Percentiles rank a stretch among this genome's conserved stretches.
These are phyloP conservation scores for Punica granatum DNA, from an alignment of 345 rosid genomes.

Conservation along the genomic window DNA sequence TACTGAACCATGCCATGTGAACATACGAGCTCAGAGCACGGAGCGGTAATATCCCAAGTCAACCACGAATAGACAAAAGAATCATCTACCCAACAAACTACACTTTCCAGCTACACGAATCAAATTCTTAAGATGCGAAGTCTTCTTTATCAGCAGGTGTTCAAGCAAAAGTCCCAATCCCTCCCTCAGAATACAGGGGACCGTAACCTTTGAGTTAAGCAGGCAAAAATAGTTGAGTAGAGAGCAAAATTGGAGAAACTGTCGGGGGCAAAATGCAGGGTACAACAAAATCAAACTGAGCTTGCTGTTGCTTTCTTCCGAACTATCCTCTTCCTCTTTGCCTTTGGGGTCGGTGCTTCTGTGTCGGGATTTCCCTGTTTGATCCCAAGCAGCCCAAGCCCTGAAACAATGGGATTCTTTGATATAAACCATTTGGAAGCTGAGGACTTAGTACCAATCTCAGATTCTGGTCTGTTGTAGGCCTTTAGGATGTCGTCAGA, in stretches of 20 bases:
- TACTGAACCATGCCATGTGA: neutral
- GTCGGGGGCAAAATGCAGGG: neutral
- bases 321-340: slow-evolving; percentile 65
- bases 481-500: slow-evolving; percentile 62
- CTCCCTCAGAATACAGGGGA: neutral
- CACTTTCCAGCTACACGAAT: neutral
- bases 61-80: neutral
- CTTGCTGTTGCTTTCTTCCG: slow-evolving; percentile 61
- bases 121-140: neutral
- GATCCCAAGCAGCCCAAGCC: slow-evolving; percentile 74
- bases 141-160: neutral
- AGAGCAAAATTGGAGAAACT: slow-evolving; percentile 6
- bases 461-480: slow-evolving; percentile 43
- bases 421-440: slow-evolving; percentile 26
- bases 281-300: slow-evolving; percentile 14
- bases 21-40: neutral
- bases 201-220: neutral
- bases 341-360: slow-evolving; percentile 49
- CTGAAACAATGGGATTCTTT: slow-evolving; percentile 63
- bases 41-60: neutral
- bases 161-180: neutral
- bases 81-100: neutral
- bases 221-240: neutral
- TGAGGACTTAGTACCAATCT: neutral
- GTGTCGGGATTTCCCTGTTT: slow-evolving; percentile 42